These are phyloP conservation scores for Pestalotiopsis sp. DNA, from an alignment of 2,329 filamentous ascomycete species.

Conservation along the genomic window DNA sequence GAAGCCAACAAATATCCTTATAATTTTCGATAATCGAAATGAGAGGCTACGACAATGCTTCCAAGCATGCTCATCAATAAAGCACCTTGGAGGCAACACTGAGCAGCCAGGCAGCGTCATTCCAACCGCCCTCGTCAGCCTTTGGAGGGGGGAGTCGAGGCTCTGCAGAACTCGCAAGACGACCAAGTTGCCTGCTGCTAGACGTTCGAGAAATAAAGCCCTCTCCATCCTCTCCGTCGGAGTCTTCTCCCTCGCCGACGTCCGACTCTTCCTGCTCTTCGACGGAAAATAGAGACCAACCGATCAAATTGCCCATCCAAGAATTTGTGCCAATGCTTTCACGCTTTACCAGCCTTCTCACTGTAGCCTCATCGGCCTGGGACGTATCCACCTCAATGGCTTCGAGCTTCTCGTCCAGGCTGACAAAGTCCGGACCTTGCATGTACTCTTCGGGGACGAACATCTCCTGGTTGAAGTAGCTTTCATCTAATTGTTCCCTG, in stretches of 20 bases:
- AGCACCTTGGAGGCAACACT: conserved; percentile 65
- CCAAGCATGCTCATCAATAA: conserved; percentile 36
- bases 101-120: conserved; percentile 68
- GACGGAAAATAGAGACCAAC: conserved; percentile 64
- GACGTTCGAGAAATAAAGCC: conserved; percentile 33
- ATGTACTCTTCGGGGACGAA: conserved; percentile 35
- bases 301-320: conserved; percentile 61
- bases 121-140: conserved; percentile 62
- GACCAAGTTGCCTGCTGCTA: conserved; percentile 42
- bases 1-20: not conserved
- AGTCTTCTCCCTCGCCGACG: conserved; percentile 34
- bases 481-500: conserved; percentile 40
- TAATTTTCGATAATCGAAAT: not conserved
- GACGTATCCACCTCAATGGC: conserved; percentile 52
- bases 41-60: not conserved
- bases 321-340: conserved; percentile 54
- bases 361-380: conserved; percentile 59
- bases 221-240: conserved; percentile 38
- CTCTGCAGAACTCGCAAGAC: conserved; percentile 30
- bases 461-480: conserved; percentile 40
- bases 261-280: conserved; percentile 60
- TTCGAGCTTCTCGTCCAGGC: conserved; percentile 61
- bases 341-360: conserved; percentile 57
- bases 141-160: conserved; percentile 51
- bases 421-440: conserved; percentile 63